phyloP scores from a whole-genome alignment of 352 stramenopile species.

The Thraustochytrium striatum region DNA sequence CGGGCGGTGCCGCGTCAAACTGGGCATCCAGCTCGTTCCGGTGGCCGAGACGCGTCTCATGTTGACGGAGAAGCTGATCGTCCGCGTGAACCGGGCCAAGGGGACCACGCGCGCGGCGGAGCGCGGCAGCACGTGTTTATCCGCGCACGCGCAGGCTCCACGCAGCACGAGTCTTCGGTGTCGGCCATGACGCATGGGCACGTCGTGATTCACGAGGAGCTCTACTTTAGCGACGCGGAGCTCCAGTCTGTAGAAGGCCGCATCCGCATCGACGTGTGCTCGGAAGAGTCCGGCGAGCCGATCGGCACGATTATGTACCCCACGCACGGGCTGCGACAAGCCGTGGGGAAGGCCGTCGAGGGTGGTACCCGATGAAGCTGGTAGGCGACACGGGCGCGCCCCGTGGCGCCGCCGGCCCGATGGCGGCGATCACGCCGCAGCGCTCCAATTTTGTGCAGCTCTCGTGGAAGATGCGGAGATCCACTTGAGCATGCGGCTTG shows the following conservation, averaged over 20 bases:
- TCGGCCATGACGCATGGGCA: constrained; percentile 28
- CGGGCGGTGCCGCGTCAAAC: neutral
- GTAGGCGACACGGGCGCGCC: neutral
- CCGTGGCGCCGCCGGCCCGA: neutral
- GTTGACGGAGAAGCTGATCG: constrained; percentile 18
- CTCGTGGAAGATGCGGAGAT: constrained; percentile 21
- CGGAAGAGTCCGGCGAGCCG: constrained; percentile 26
- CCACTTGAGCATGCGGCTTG: neutral
- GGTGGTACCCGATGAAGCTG: constrained; percentile 26
- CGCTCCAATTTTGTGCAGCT: constrained; percentile 2
- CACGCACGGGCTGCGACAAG: neutral
- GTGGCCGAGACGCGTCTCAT: constrained; percentile 24
- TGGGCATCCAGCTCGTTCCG: constrained; percentile 19
- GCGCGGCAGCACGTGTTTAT: neutral
- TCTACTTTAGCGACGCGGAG: constrained; percentile 38
- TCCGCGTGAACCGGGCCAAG: constrained; percentile 30
- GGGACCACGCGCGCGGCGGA: neutral
- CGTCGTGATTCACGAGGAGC: constrained; percentile 28
- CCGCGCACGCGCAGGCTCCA: neutral
- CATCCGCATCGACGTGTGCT: constrained; percentile 2
- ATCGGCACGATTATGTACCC: constrained; percentile 17
- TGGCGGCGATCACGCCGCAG: neutral
- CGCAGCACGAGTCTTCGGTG: constrained; percentile 1
- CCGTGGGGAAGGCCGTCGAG: neutral
- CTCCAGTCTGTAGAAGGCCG: no score